Evolutionary conservation across 2,329 filamentous ascomycete genomes (phyloP).

Genomic region (Diaporthe sp.): DNA sequence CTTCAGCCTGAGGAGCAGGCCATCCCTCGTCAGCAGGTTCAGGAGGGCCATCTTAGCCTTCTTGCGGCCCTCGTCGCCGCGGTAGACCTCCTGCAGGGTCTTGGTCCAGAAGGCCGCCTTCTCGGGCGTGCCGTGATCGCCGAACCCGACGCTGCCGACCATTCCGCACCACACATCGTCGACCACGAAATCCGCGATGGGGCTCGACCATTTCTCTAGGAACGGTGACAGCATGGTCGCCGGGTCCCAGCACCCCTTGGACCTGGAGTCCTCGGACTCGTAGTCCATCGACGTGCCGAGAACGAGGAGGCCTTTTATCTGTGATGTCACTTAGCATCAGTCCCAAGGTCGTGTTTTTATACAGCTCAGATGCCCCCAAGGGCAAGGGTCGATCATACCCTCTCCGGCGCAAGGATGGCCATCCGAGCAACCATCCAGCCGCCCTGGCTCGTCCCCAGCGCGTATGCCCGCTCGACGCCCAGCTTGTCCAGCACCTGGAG

Average conservation of each 20-base stretch:
- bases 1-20: slow-evolving; percentile 59
- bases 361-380: no score
- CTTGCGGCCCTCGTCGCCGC: slow-evolving; percentile 62
- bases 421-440: slow-evolving; percentile 66
- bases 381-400: slow-evolving; percentile 48
- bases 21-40: slow-evolving; percentile 61
- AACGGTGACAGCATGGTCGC: slow-evolving; percentile 57
- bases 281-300: slow-evolving; percentile 68
- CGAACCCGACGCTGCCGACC: slow-evolving; percentile 61
- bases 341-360: not conserved
- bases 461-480: slow-evolving; percentile 61
- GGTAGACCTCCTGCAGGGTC: slow-evolving; percentile 61
- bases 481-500: slow-evolving; percentile 68
- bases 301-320: slow-evolving; percentile 63
- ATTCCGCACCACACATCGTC: slow-evolving; percentile 61
- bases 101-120: slow-evolving; percentile 60
- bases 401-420: slow-evolving; percentile 64
- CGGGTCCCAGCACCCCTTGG: slow-evolving; percentile 65
- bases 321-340: not conserved
- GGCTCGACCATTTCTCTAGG: slow-evolving; percentile 57
- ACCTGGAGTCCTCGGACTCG: slow-evolving; percentile 61
- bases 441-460: slow-evolving; percentile 65
- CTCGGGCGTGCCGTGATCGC: slow-evolving; percentile 53
- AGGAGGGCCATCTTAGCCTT: slow-evolving; percentile 62
- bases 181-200: slow-evolving; percentile 60